Base-by-base conservation (phyloP, 2,329 filamentous ascomycete species). In the Aspergillus glaucus region DNA sequence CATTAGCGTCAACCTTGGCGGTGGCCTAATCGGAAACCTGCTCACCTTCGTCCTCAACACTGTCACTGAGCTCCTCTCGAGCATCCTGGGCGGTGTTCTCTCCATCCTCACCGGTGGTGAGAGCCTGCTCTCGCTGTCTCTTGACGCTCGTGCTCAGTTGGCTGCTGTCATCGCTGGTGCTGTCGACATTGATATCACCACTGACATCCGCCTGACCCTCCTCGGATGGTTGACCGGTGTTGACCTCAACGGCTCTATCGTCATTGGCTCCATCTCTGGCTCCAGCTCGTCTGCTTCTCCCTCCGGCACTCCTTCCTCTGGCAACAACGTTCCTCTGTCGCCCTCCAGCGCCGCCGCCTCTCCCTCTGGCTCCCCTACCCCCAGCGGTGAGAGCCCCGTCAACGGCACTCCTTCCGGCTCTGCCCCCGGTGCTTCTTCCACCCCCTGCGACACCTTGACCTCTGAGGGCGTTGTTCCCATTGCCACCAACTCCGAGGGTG, bases 141-240 rank as follows among this genome's bases (percentile, higher is more conserved):
- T 62, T 46, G 61, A 62, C 8, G 59, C 65, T 50, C 60, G 64
- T 52, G 56, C 67, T 45, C 60, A 70, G 57, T 57, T 70, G 19
- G 59, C 64, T 60, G 66, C 64, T 49, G 57, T 69, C 57, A 55
- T 67, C 22, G 55, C 61, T 57, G 67, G 67, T 43, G 55, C 55
- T 24, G 43, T 75, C 10, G 66, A 66, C 46, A 75, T 82, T 48
- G 73, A 76, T 22, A 63, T 80, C 45, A 75, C 78, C 57, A 67
- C 64, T 40, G 72, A 76, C 55, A 77, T 78, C 63, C 72, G 77
- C 57, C 68, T 77, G 53, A 78, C 79, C 52, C 64, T 75, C 50
- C 69, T 78, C 54, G 53, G 62, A 49, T 67, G 63, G 63, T 57
- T 67, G 48, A 65, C 60, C 39, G 65, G 63, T 50, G 64, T 63